A percentile compares a stretch with the other conserved stretches of the same genome.
phyloP scores from a whole-genome alignment of 208 protist species.

The Acanthamoeba lenticulata region DNA sequence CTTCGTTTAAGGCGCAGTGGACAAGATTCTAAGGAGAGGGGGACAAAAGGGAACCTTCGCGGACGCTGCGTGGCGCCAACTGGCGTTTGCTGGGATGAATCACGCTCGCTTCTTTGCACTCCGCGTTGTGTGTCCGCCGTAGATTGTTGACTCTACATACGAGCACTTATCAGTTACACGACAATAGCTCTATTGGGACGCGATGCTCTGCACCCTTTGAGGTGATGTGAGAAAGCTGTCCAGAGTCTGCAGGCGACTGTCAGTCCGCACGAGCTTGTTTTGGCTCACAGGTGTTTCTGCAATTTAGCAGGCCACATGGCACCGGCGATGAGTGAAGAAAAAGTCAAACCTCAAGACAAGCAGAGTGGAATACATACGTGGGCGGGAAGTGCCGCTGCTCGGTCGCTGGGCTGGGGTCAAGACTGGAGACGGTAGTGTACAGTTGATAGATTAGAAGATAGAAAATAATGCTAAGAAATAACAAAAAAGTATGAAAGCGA shows the following conservation, averaged over 20 bases:
- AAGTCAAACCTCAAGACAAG: neutral
- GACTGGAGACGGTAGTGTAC: neutral
- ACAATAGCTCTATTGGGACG: too few species aligned
- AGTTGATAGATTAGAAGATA: neutral
- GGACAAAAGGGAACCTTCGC: neutral
- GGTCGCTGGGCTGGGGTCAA: neutral
- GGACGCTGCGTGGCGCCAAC: neutral
- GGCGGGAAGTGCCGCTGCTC: neutral
- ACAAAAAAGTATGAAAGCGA: neutral
- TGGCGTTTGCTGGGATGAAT: neutral
- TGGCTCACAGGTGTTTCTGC: neutral
- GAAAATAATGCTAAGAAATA: neutral
- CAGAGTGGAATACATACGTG: too few species aligned
- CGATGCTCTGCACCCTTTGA: slow-evolving; percentile 11
- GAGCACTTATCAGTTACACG: too few species aligned
- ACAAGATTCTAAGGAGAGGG: neutral
- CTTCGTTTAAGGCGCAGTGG: neutral
- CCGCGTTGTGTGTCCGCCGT: too few species aligned
- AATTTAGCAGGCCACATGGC: too few species aligned
- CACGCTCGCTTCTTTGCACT: neutral
- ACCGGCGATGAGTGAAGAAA: too few species aligned
- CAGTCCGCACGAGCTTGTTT: slow-evolving; percentile 70
- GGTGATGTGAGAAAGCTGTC: slow-evolving; percentile 55
- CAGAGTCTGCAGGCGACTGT: slow-evolving; percentile 66
- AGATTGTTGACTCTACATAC: too few species aligned